These are phyloP conservation scores for Boletus patriciae DNA, from an alignment of 768 basidiomycete genomes.

Conservation along the genomic window DNA sequence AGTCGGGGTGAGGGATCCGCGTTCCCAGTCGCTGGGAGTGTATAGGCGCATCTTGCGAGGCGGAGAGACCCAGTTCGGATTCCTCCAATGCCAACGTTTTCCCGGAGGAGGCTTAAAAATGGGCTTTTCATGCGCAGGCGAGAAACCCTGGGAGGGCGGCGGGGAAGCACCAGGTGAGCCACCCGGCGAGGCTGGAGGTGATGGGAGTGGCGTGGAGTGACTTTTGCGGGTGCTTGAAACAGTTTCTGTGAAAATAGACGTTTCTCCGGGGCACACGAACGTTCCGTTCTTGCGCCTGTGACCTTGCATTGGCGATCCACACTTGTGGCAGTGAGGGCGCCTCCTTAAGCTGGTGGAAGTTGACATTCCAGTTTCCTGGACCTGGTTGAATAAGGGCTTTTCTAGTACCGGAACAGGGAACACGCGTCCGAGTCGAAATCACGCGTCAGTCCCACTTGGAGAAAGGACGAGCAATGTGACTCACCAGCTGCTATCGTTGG, in stretches of 20 bases:
- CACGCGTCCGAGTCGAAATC: neutral
- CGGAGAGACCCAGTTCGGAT: conserved; percentile 36
- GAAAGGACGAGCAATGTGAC: conserved; percentile 5
- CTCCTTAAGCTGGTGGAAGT: conserved; percentile 31
- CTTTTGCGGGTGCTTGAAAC: conserved; percentile 13
- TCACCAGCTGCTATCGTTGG: conserved; percentile 28
- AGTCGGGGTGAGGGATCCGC: conserved; percentile 31
- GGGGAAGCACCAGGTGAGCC: conserved; percentile 25
- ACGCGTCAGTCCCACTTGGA: conserved; percentile 4
- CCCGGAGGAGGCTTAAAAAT: conserved; percentile 32
- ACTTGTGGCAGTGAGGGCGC: conserved; percentile 38
- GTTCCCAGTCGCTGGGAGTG: conserved; percentile 24
- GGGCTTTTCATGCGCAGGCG: conserved; percentile 17
- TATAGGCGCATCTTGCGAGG: conserved; percentile 28
- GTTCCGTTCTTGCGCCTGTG: conserved; percentile 34
- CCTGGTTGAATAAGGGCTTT: neutral
- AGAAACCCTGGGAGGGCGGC: conserved; percentile 11
- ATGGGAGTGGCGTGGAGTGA: conserved; percentile 27
- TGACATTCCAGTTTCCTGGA: conserved; percentile 20
- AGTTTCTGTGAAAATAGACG: conserved; percentile 16
- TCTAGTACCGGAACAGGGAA: neutral
- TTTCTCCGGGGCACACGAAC: conserved; percentile 29
- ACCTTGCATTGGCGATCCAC: conserved; percentile 34
- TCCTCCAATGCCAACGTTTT: conserved; percentile 35
- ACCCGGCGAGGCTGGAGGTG: conserved; percentile 28